A percentile compares a stretch with the other conserved stretches of the same genome.
phyloP scores from a whole-genome alignment of 495 filamentous ascomycete species.

The Podospora pseudocomata region DNA sequence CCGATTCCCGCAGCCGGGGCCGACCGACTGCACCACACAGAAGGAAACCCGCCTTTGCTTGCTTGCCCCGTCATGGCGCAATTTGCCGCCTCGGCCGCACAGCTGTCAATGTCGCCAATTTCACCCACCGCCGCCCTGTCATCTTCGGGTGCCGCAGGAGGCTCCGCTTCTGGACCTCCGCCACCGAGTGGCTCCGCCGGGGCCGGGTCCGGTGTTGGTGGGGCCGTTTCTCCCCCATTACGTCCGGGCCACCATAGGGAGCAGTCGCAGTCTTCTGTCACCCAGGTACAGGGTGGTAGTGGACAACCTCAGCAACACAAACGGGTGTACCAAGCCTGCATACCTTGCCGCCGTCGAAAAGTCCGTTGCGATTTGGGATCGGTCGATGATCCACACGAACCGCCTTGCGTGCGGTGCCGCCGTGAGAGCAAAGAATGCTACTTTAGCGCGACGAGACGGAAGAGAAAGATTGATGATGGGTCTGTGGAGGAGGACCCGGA shows the following conservation, averaged over 20 bases:
- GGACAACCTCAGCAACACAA: constrained; percentile 51
- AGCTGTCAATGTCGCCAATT: constrained; percentile 28
- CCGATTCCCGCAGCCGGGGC: background rate
- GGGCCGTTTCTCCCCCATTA: constrained; percentile 9
- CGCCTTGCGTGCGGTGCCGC: constrained; percentile 89
- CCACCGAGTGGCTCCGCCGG: constrained; percentile 21
- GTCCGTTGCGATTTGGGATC: constrained; percentile 91
- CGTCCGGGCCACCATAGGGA: constrained; percentile 10
- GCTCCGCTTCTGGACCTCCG: constrained; percentile 20
- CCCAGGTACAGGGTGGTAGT: background rate
- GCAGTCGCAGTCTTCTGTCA: constrained; percentile 15
- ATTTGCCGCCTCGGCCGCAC: constrained; percentile 28
- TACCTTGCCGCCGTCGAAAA: constrained; percentile 86
- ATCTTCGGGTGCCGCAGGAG: constrained; percentile 21
- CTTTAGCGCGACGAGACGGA: constrained; percentile 93
- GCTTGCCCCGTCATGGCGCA: constrained; percentile 29
- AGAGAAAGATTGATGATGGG: constrained; percentile 74
- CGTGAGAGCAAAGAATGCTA: constrained; percentile 92
- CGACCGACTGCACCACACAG: background rate
- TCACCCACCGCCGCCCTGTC: constrained; percentile 28
- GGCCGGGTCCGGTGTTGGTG: constrained; percentile 7
- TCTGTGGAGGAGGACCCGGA: constrained; percentile 51
- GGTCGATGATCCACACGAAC: constrained; percentile 90
- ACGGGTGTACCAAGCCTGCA: constrained; percentile 81
- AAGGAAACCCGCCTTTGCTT: background rate